Percentiles rank a stretch among this genome's conserved stretches.
Evolutionary conservation across 176 grass and related monocot genomes (phyloP).

Genomic region (Tuctoria greenei): DNA sequence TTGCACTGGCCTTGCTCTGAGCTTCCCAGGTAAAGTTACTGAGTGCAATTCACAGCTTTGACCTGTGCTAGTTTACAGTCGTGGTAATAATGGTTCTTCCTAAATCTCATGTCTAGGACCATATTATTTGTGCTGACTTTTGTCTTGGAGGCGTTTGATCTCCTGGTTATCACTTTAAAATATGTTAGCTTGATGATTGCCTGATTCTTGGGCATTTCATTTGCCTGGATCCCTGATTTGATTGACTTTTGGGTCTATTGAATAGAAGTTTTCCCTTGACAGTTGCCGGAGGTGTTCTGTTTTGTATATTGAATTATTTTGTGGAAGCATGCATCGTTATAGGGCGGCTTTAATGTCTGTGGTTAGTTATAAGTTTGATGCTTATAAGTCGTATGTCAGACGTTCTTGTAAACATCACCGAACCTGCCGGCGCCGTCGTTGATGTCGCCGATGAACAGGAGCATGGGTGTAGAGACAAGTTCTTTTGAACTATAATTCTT

Average conservation of each 20-base stretch:
- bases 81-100: not conserved
- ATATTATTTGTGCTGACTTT: not conserved
- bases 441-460: too few species aligned
- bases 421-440: too few species aligned
- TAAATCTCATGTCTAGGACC: not conserved
- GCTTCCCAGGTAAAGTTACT: constrained; percentile 67
- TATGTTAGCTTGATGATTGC: not conserved
- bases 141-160: not conserved
- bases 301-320: constrained; percentile 25
- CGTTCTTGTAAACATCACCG: too few species aligned
- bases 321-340: not conserved
- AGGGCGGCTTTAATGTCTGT: not conserved
- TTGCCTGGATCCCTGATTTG: not conserved
- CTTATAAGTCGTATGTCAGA: too few species aligned
- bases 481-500: too few species aligned
- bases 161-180: not conserved
- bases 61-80: constrained; percentile 10
- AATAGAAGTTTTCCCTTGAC: constrained; percentile 9
- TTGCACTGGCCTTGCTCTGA: constrained; percentile 79
- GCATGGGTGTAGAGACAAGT: too few species aligned
- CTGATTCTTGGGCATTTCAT: not conserved
- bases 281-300: constrained; percentile 1
- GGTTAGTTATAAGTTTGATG: not conserved
- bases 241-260: not conserved
- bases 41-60: constrained; percentile 1